Evolutionary conservation across 2,329 filamentous ascomycete species (phyloP).

Genomic region (Penicillium sp.): DNA sequence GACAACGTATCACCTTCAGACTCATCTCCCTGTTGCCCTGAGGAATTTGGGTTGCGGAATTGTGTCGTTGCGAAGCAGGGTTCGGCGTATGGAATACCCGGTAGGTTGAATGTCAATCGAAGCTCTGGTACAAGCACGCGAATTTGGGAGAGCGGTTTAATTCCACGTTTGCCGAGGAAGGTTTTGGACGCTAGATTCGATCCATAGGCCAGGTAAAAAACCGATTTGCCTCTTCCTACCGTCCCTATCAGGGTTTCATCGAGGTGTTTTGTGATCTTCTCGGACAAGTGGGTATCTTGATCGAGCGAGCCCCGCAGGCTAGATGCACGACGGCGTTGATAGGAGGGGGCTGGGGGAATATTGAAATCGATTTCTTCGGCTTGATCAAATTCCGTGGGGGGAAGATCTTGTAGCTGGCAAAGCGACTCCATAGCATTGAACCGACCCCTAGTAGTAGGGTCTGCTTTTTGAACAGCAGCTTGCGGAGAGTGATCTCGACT

Average conservation of each 20-base stretch:
- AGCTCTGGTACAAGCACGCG: conserved; percentile 82
- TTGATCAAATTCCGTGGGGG: conserved; percentile 1
- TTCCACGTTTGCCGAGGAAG: conserved; percentile 76
- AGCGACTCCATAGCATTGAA: conserved; percentile 22
- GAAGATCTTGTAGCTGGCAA: conserved; percentile 14
- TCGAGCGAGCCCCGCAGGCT: conserved; percentile 18
- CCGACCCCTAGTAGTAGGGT: conserved; percentile 7
- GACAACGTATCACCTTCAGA: conserved; percentile 11
- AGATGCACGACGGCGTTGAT: conserved; percentile 21
- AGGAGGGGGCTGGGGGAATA: conserved; percentile 20
- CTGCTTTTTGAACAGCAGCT: conserved; percentile 7
- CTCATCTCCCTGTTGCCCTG: not conserved
- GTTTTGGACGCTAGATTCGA: conserved; percentile 83
- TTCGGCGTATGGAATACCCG: conserved; percentile 83
- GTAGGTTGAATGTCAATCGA: conserved; percentile 79
- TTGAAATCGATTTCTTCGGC: conserved; percentile 2
- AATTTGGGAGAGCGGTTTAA: conserved; percentile 77
- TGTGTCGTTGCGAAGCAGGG: conserved; percentile 89
- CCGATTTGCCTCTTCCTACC: conserved; percentile 48
- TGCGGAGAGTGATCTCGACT: not conserved
- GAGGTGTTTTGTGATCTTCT: conserved; percentile 22
- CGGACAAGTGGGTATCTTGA: conserved; percentile 20
- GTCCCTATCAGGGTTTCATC: conserved; percentile 13
- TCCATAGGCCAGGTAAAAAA: conserved; percentile 86
- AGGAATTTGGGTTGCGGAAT: conserved; percentile 53